A percentile compares a stretch with the other conserved stretches of the same genome.
Evolutionary conservation across 1,284 basidiomycete species (phyloP).

Genomic region (Polyporus tsugae): DNA sequence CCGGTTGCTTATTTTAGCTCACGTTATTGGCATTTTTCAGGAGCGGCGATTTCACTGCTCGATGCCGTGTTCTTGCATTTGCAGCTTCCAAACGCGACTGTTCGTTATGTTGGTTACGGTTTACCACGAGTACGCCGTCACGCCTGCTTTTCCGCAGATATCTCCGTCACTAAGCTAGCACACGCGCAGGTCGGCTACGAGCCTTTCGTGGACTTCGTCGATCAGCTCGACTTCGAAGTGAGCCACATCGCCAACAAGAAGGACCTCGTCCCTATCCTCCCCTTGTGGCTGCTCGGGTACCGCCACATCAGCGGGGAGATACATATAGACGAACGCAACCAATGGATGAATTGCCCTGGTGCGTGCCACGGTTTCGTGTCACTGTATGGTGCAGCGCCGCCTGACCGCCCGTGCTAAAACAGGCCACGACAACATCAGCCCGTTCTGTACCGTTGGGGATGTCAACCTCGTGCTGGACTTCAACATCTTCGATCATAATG

Average conservation of each 20-base stretch:
- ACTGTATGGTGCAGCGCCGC: neutral
- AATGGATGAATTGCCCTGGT: constrained; percentile 60
- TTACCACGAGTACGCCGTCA: constrained; percentile 55
- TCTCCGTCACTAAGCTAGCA: neutral
- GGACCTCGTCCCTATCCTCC: constrained; percentile 38
- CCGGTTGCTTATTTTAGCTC: constrained; percentile 30
- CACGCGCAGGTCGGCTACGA: constrained; percentile 52
- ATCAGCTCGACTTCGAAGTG: constrained; percentile 43
- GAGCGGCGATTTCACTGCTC: constrained; percentile 55
- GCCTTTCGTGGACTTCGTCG: constrained; percentile 64
- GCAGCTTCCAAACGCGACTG: constrained; percentile 48
- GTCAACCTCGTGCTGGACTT: constrained; percentile 57
- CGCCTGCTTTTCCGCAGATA: neutral
- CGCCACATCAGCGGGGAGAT: constrained; percentile 67
- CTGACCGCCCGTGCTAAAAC: neutral
- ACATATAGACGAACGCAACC: constrained; percentile 57
- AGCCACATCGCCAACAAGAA: constrained; percentile 42
- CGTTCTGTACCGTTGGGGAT: constrained; percentile 59
- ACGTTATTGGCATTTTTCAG: constrained; percentile 26
- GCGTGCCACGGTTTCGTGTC: neutral
- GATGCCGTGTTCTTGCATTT: constrained; percentile 54
- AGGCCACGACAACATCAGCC: constrained; percentile 64
- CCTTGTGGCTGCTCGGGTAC: constrained; percentile 54
- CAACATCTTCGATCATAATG: constrained; percentile 54
- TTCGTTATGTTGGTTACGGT: constrained; percentile 53